A percentile compares a stretch with the other conserved stretches of the same genome.
Conservation (phyloP, 2,329 filamentous ascomycete genomes). For the Penicillium occitanis region DNA sequence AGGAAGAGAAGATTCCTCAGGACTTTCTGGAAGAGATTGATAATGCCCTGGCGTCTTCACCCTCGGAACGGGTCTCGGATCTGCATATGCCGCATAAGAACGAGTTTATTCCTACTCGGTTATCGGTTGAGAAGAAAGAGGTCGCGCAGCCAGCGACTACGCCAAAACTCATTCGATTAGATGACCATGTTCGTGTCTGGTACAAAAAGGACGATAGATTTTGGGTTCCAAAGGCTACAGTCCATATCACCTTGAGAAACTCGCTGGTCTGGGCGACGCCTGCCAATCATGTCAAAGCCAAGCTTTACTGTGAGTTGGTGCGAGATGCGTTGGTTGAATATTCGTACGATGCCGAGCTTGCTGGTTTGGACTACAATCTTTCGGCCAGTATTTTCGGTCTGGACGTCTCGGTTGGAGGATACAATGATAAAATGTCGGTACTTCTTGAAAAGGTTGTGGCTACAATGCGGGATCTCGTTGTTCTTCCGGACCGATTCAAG, state of each 20-base stretch:
- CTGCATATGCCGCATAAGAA: conserved; percentile 90
- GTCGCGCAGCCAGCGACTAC: conserved; percentile 70
- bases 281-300: conserved; percentile 73
- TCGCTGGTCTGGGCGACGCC: conserved; percentile 77
- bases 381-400: conserved; percentile 69
- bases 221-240: conserved; percentile 93
- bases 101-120: conserved; percentile 88
- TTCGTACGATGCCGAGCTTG: conserved; percentile 91
- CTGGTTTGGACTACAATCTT: conserved; percentile 83
- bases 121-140: conserved; percentile 94
- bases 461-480: conserved; percentile 78
- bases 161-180: conserved; percentile 82
- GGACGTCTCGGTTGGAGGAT: conserved; percentile 77
- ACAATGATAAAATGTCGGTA: conserved; percentile 94
- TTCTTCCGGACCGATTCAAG: conserved; percentile 83
- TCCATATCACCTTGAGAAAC: conserved; percentile 77
- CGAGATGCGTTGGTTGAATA: conserved; percentile 88
- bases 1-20: conserved; percentile 72
- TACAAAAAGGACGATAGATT: conserved; percentile 99
- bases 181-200: conserved; percentile 78
- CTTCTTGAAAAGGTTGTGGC: conserved; percentile 84
- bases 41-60: conserved; percentile 59
- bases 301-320: conserved; percentile 80
- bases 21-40: conserved; percentile 72
- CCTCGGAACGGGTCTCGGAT: conserved; percentile 62